phyloP scores from a whole-genome alignment of 2,329 filamentous ascomycete species.

The Colletotrichum sidae region DNA sequence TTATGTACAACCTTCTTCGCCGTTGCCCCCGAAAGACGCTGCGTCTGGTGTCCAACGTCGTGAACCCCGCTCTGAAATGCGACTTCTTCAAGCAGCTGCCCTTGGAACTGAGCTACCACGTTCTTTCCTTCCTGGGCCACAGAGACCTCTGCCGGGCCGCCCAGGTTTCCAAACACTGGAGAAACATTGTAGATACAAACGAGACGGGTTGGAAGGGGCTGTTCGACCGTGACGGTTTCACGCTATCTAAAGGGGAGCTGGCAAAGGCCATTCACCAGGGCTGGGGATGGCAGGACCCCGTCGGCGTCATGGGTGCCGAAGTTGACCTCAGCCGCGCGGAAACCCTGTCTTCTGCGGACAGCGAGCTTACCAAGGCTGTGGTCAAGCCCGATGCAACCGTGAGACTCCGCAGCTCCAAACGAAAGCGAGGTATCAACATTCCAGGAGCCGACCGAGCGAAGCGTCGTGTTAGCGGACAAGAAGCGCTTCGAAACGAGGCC shows the following conservation, averaged over 20 bases:
- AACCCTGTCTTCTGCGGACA: constrained; percentile 64
- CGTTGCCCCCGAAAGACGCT: constrained; percentile 89
- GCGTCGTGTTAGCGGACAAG: constrained; percentile 62
- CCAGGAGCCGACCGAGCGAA: constrained; percentile 64
- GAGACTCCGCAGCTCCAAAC: constrained; percentile 64
- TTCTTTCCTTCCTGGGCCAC: constrained; percentile 87
- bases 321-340: constrained; percentile 77
- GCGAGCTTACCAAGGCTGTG: constrained; percentile 58
- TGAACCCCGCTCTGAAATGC: constrained; percentile 94
- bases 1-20: constrained; percentile 95
- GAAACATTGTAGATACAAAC: constrained; percentile 88
- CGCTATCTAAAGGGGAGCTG: constrained; percentile 83
- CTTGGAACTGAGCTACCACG: constrained; percentile 86
- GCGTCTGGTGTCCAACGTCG: constrained; percentile 87
- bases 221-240: constrained; percentile 86
- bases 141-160: constrained; percentile 89
- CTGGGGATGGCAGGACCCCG: constrained; percentile 97
- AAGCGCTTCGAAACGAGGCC: constrained; percentile 57
- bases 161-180: constrained; percentile 95
- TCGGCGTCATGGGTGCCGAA: constrained; percentile 80
- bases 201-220: constrained; percentile 97
- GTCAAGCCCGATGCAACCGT: constrained; percentile 55
- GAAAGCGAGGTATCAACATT: constrained; percentile 64
- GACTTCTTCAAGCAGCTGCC: constrained; percentile 90
- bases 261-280: constrained; percentile 88